phyloP scores from a whole-genome alignment of 2,329 filamentous ascomycete species.

The Dichotomopilus funicola region DNA sequence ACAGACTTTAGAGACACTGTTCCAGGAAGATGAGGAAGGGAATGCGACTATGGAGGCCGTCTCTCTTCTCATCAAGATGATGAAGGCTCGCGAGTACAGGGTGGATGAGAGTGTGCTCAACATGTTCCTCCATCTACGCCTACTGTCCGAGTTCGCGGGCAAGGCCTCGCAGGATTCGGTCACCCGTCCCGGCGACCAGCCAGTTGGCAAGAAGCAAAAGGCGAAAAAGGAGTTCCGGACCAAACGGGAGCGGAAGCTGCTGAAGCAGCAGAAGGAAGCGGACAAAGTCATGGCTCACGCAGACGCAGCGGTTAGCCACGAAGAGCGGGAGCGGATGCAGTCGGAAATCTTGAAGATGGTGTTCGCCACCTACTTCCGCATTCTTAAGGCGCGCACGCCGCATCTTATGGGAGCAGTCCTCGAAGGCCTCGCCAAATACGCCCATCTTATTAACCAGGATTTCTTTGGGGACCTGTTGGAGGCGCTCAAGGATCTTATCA shows the following conservation, averaged over 20 bases:
- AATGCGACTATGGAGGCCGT: slow-evolving; percentile 82
- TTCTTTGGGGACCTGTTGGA: slow-evolving; percentile 97
- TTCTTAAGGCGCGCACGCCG: slow-evolving; percentile 74
- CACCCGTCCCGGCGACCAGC: slow-evolving; percentile 42
- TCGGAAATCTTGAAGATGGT: slow-evolving; percentile 93
- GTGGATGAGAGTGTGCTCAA: slow-evolving; percentile 83
- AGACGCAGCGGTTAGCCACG: slow-evolving; percentile 83
- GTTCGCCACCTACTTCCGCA: slow-evolving; percentile 90
- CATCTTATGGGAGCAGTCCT: slow-evolving; percentile 94
- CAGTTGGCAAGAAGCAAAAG: slow-evolving; percentile 54
- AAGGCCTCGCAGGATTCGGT: slow-evolving; percentile 75
- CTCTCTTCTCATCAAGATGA: slow-evolving; percentile 83
- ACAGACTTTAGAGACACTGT: slow-evolving; percentile 72
- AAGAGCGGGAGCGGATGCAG: slow-evolving; percentile 90
- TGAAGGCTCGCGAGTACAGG: slow-evolving; percentile 77
- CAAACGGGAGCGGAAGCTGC: slow-evolving; percentile 75
- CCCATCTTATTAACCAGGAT: slow-evolving; percentile 96
- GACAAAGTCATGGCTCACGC: slow-evolving; percentile 92
- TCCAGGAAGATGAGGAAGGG: slow-evolving; percentile 83
- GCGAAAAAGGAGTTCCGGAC: slow-evolving; percentile 79
- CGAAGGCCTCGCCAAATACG: slow-evolving; percentile 87
- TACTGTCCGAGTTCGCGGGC: slow-evolving; percentile 79
- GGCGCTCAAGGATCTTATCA: slow-evolving; percentile 86
- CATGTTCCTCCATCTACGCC: slow-evolving; percentile 80
- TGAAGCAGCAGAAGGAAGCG: slow-evolving; percentile 79